Conservation (phyloP, 441 rosid species). For the Eruca vesicaria region DNA sequence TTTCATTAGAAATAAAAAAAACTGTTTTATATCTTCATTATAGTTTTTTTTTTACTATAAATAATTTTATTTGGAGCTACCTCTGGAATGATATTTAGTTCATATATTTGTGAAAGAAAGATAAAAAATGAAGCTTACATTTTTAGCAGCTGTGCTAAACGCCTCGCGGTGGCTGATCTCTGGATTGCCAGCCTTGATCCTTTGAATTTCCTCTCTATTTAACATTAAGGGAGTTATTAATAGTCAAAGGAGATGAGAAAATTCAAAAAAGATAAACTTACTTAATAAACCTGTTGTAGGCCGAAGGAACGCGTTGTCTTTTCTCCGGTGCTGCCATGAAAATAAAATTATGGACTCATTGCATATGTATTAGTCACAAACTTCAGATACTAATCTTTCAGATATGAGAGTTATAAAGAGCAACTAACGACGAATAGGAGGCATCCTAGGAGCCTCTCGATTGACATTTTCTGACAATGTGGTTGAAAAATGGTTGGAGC, state of each 20-base stretch:
- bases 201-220: constrained; percentile 91
- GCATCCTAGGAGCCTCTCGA: constrained; percentile 61
- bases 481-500: constrained; percentile 36
- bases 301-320: constrained; percentile 97
- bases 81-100: neutral
- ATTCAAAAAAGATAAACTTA: constrained; percentile 16
- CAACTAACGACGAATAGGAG: constrained; percentile 76
- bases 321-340: constrained; percentile 84
- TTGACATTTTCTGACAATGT: constrained; percentile 49
- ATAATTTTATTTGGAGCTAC: neutral
- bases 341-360: constrained; percentile 10
- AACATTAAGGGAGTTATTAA: neutral
- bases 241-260: neutral
- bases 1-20: neutral
- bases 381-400: neutral
- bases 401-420: neutral
- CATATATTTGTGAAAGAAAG: neutral
- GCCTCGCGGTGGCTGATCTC: constrained; percentile 97
- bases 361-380: neutral
- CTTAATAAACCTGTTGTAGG: constrained; percentile 97
- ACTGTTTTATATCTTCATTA: neutral
- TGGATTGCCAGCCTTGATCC: constrained; percentile 94
- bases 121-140: constrained; percentile 54
- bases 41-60: neutral
- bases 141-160: constrained; percentile 97